phyloP scores from a whole-genome alignment of 148 eudicot species.

The Arbutus unedo region DNA sequence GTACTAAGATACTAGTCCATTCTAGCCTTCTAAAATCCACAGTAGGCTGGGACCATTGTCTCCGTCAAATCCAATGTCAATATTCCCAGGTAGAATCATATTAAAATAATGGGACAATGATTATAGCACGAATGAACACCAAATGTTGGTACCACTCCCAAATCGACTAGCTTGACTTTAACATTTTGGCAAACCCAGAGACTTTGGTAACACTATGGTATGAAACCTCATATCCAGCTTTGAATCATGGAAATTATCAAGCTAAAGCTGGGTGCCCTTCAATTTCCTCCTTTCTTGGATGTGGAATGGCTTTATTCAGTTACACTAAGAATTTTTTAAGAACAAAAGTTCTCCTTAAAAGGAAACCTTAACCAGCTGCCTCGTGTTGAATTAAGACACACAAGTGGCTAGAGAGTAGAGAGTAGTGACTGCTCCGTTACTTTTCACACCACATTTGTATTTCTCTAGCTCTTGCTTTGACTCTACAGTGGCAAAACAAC shows the following conservation, averaged over 20 bases:
- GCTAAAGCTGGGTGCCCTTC: background rate
- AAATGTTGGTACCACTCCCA: background rate
- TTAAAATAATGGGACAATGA: background rate
- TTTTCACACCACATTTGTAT: background rate
- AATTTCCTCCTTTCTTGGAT: background rate
- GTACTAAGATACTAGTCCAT: background rate
- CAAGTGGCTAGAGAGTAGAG: background rate
- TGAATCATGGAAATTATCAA: background rate
- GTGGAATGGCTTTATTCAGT: background rate
- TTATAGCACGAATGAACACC: background rate
- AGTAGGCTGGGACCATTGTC: background rate
- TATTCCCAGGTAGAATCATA: background rate
- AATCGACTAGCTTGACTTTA: background rate
- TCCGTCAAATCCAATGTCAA: background rate
- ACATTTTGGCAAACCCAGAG: background rate
- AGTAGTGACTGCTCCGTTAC: background rate
- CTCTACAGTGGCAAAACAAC: background rate
- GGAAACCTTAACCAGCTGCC: conserved; percentile 2
- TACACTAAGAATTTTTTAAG: background rate
- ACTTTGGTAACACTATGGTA: background rate
- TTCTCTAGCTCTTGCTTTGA: background rate
- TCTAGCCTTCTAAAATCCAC: background rate
- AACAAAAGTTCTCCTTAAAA: background rate
- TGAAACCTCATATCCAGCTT: background rate
- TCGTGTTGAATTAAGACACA: background rate